phyloP scores from a whole-genome alignment of 164 flowering plant species.

The Sextonia rubra region DNA sequence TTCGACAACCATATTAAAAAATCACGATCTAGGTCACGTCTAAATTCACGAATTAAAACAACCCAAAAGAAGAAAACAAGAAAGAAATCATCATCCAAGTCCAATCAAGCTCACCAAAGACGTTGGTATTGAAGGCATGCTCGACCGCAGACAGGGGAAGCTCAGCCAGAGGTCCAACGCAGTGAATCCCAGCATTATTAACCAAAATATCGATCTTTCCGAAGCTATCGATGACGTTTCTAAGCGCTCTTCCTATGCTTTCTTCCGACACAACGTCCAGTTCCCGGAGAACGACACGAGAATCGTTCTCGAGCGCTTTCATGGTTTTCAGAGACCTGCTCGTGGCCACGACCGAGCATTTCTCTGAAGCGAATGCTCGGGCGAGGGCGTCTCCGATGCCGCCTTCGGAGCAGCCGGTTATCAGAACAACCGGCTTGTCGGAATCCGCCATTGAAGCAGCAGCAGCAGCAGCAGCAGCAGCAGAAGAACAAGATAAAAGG shows the following conservation, averaged over 20 bases:
- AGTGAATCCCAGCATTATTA: conserved; percentile 88
- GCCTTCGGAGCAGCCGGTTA: conserved; percentile 82
- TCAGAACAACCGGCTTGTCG: conserved; percentile 51
- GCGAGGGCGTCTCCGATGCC: conserved; percentile 88
- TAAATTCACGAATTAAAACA: background rate
- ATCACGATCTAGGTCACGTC: background rate
- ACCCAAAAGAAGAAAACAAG: background rate
- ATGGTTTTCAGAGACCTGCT: conserved; percentile 53
- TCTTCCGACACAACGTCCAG: conserved; percentile 72
- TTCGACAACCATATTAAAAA: too few species aligned
- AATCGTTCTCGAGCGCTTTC: conserved; percentile 48
- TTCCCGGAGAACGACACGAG: conserved; percentile 51
- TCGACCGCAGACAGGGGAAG: conserved; percentile 58
- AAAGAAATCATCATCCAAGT: background rate
- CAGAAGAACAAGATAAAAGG: too few species aligned
- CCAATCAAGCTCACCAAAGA: conserved; percentile 47
- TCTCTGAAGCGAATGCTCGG: conserved; percentile 55
- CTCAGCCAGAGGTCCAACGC: conserved; percentile 89
- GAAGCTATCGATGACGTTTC: conserved; percentile 42
- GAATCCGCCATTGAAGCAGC: background rate
- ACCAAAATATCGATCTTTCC: conserved; percentile 77
- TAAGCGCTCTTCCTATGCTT: conserved; percentile 43
- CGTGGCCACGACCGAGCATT: conserved; percentile 75
- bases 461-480: too few species aligned
- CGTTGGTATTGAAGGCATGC: conserved; percentile 66